phyloP scores from a whole-genome alignment of 192 early-diverging fungal species.

The Linnemannia exigua region DNA sequence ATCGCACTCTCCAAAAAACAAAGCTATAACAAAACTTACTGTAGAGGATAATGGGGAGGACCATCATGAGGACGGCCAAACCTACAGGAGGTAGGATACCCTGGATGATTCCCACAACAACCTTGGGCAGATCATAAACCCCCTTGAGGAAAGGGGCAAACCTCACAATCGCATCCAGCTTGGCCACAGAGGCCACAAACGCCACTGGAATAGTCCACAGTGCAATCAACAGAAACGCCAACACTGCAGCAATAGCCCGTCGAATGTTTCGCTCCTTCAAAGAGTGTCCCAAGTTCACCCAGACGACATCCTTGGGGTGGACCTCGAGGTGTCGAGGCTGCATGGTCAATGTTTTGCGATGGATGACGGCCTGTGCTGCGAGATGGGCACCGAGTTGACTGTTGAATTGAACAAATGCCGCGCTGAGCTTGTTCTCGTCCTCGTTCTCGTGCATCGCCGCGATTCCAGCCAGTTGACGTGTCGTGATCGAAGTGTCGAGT shows the following conservation, averaged over 20 bases:
- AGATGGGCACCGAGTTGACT: constrained; percentile 80
- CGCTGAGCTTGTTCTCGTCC: constrained; percentile 55
- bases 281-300: constrained; percentile 74
- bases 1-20: neutral
- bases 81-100: constrained; percentile 82
- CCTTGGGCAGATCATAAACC: constrained; percentile 57
- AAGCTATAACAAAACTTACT: constrained; percentile 47
- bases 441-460: constrained; percentile 30
- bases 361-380: constrained; percentile 73
- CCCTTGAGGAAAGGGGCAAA: constrained; percentile 67
- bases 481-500: constrained; percentile 60
- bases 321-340: constrained; percentile 72
- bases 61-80: constrained; percentile 75
- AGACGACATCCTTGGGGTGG: constrained; percentile 79
- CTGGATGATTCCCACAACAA: constrained; percentile 71
- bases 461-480: constrained; percentile 42
- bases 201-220: constrained; percentile 82
- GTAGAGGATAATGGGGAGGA: constrained; percentile 76
- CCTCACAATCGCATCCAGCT: constrained; percentile 63
- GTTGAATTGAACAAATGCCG: constrained; percentile 86
- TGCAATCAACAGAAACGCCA: constrained; percentile 67
- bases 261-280: constrained; percentile 69
- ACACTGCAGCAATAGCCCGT: constrained; percentile 64
- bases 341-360: constrained; percentile 74
- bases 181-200: constrained; percentile 69